Conservation (phyloP, 1,284 basidiomycete species). For the Mycena sp. region DNA sequence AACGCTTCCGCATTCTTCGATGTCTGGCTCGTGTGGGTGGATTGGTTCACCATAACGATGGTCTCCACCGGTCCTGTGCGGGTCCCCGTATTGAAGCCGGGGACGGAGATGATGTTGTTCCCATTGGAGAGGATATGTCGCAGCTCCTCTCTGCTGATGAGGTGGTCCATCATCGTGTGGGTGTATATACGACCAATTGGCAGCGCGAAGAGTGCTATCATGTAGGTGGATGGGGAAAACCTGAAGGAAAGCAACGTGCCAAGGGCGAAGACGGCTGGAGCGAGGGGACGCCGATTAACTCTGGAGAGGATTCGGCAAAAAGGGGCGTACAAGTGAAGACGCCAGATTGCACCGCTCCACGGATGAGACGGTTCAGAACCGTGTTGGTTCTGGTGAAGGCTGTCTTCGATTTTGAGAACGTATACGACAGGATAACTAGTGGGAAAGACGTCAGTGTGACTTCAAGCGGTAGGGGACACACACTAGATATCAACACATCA, state of each 20-base stretch:
- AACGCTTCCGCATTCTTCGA: too few relatives aligned
- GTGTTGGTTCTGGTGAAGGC: background rate
- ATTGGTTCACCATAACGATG: too few relatives aligned
- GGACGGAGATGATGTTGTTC: conserved; percentile 8
- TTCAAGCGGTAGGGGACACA: background rate
- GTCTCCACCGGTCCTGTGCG: too few relatives aligned
- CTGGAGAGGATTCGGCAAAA: background rate
- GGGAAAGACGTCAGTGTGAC: too few relatives aligned
- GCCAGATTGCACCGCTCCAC: conserved; percentile 10
- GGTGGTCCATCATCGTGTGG: conserved; percentile 20
- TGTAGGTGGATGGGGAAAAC: conserved; percentile 7
- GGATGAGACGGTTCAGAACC: conserved; percentile 13
- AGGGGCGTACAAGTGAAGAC: conserved; percentile 8
- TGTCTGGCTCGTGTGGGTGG: too few relatives aligned
- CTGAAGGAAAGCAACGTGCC: conserved; percentile 10
- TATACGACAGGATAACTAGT: background rate
- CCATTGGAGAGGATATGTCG: conserved; percentile 2
- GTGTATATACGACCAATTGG: conserved; percentile 23
- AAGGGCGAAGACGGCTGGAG: conserved; percentile 21
- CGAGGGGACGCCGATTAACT: too few relatives aligned
- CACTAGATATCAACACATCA: conserved; percentile 11
- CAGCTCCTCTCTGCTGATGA: conserved; percentile 7
- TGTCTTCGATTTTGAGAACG: conserved; percentile 1
- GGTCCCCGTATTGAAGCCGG: too few relatives aligned
- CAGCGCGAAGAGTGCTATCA: conserved; percentile 16